These are phyloP conservation scores for Oryza officinalis DNA, from an alignment of 176 grass and related monocot genomes.

Conservation along the genomic window DNA sequence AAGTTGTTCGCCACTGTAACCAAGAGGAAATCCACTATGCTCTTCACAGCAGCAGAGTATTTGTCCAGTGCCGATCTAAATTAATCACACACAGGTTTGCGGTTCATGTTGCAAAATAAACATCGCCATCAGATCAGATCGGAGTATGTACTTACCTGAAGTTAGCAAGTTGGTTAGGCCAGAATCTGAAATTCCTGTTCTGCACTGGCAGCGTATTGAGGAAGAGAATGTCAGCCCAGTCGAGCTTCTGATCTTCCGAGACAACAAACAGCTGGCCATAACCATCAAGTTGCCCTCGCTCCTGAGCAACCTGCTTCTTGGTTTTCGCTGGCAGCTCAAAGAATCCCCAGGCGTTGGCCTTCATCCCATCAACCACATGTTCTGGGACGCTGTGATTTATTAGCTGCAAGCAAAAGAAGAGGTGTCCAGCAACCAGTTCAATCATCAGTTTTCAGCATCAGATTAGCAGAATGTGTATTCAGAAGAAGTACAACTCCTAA, in stretches of 20 bases:
- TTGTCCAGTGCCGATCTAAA: constrained; percentile 28
- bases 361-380: constrained; percentile 33
- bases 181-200: constrained; percentile 37
- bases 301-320: constrained; percentile 33
- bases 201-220: constrained; percentile 38
- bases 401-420: constrained; percentile 13
- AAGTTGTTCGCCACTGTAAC: constrained; percentile 44
- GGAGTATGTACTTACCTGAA: constrained; percentile 34
- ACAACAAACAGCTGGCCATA: constrained; percentile 61
- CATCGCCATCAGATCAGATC: background rate
- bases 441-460: background rate
- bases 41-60: constrained; percentile 51
- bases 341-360: constrained; percentile 21
- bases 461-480: background rate
- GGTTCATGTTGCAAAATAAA: background rate
- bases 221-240: constrained; percentile 57
- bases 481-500: background rate
- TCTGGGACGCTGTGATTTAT: constrained; percentile 35
- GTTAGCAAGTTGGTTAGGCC: constrained; percentile 45
- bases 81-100: background rate
- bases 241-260: constrained; percentile 66
- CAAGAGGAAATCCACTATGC: constrained; percentile 43
- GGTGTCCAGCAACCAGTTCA: background rate
- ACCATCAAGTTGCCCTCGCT: constrained; percentile 37
- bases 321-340: constrained; percentile 36